Evolutionary conservation across 2,329 filamentous ascomycete genomes (phyloP).

Genomic region (Pseudogymnoascus sp.): DNA sequence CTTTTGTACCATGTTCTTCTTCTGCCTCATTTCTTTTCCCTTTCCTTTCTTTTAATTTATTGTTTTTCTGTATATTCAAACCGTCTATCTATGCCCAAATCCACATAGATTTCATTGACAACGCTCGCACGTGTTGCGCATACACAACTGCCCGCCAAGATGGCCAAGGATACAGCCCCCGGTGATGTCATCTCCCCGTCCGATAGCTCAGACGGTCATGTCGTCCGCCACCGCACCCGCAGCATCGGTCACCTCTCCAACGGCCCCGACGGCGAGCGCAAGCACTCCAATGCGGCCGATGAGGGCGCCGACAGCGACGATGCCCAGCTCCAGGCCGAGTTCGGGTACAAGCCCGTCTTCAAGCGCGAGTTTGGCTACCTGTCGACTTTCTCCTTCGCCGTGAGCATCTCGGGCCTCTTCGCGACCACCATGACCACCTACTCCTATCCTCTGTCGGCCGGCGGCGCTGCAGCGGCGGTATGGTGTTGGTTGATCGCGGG

Average conservation of each 20-base stretch:
- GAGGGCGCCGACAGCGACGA: slow-evolving; percentile 23
- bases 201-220: neutral
- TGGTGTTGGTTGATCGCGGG: slow-evolving; percentile 53
- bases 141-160: neutral
- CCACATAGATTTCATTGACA: slow-evolving; percentile 16
- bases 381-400: slow-evolving; percentile 52
- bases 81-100: slow-evolving; percentile 7
- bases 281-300: slow-evolving; percentile 14
- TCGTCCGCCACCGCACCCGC: neutral
- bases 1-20: neutral
- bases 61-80: neutral
- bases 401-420: slow-evolving; percentile 48
- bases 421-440: slow-evolving; percentile 48
- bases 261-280: slow-evolving; percentile 15
- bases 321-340: slow-evolving; percentile 25
- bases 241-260: slow-evolving; percentile 12
- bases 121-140: slow-evolving; percentile 13
- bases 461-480: slow-evolving; percentile 44
- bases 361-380: slow-evolving; percentile 50
- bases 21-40: neutral
- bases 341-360: slow-evolving; percentile 39
- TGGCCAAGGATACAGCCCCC: neutral
- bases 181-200: neutral
- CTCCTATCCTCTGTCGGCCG: slow-evolving; percentile 43
- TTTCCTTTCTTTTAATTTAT: neutral